Percentiles rank a stretch among this genome's conserved stretches.
These are phyloP conservation scores for Penstemon davidsonii DNA, from an alignment of 257 asterid genomes.

Conservation along the genomic window DNA sequence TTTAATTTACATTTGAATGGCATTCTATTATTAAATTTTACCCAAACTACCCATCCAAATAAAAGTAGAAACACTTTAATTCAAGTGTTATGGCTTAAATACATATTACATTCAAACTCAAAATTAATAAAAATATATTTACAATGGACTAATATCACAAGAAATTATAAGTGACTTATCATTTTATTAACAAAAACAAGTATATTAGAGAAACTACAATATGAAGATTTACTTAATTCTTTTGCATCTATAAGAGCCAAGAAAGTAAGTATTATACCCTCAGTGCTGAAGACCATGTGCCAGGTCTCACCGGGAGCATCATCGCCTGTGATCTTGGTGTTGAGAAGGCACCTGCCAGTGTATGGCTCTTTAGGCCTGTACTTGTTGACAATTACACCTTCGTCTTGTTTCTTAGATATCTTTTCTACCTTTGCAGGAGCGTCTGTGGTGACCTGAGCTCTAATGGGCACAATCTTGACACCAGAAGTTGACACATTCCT, in stretches of 20 bases:
- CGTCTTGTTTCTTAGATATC: conserved; percentile 77
- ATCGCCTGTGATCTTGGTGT: conserved; percentile 97
- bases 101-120: no score
- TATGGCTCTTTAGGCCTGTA: conserved; percentile 95
- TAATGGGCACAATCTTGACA: conserved; percentile 45
- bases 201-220: no score
- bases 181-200: no score
- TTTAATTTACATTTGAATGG: background rate
- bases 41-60: background rate
- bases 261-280: conserved; percentile 48
- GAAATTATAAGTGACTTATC: no score
- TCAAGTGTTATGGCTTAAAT: no score
- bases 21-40: background rate
- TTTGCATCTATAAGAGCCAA: background rate
- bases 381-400: conserved; percentile 80
- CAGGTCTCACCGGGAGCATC: conserved; percentile 99
- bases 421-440: conserved; percentile 90
- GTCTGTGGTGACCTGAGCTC: conserved; percentile 92
- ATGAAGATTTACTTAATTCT: no score
- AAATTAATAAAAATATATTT: no score
- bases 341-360: conserved; percentile 78
- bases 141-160: no score
- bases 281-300: conserved; percentile 98
- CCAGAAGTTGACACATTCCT: conserved; percentile 56
- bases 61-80: background rate